phyloP scores from a whole-genome alignment of 2,329 filamentous ascomycete species.

The Alternaria incomplexa region DNA sequence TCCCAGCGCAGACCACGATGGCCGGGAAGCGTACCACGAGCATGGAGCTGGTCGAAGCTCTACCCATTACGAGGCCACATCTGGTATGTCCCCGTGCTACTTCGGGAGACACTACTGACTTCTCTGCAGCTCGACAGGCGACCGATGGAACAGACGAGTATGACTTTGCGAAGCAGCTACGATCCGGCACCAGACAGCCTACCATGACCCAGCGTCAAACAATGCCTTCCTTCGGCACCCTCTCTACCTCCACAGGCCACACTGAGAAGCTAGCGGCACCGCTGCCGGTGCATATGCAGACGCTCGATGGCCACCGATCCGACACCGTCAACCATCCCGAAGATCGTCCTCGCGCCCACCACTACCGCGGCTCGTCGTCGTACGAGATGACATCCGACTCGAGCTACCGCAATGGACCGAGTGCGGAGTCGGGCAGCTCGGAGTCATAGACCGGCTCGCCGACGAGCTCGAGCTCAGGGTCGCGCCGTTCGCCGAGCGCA shows the following conservation, averaged over 20 bases:
- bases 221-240: background rate
- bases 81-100: background rate
- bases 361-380: conserved; percentile 23
- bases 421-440: conserved; percentile 34
- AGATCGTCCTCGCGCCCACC: conserved; percentile 30
- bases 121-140: conserved; percentile 21
- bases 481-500: conserved; percentile 13
- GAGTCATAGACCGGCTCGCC: conserved; percentile 32
- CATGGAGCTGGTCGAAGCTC: background rate
- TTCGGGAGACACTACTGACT: conserved; percentile 11
- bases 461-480: conserved; percentile 20
- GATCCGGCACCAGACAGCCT: conserved; percentile 9
- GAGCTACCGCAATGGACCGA: conserved; percentile 36
- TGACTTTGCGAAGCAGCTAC: conserved; percentile 22
- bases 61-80: background rate
- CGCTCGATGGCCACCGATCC: conserved; percentile 38
- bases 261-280: conserved; percentile 21
- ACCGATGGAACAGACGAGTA: conserved; percentile 40
- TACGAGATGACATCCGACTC: conserved; percentile 25
- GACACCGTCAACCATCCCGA: conserved; percentile 28
- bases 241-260: conserved; percentile 1
- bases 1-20: conserved; percentile 56
- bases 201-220: conserved; percentile 3
- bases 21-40: conserved; percentile 44
- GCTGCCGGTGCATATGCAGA: conserved; percentile 24